Conservation (phyloP, 2,329 filamentous ascomycete species). For the Verticillium dahliae region DNA sequence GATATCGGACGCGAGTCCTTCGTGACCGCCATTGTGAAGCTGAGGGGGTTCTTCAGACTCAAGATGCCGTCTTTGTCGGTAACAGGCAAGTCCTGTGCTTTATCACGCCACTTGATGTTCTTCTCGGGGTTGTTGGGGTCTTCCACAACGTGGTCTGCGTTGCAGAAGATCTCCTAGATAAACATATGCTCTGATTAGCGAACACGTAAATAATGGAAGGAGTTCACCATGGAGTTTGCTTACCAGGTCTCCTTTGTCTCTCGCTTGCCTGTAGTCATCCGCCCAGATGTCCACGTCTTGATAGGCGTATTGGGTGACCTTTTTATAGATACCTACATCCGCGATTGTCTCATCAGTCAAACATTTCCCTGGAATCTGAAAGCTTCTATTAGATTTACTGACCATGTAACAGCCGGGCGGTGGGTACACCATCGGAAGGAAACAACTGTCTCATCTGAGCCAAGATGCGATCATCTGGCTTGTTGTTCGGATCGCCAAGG, state of each 20-base stretch:
- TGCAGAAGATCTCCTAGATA: background rate
- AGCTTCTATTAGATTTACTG: background rate
- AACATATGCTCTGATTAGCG: background rate
- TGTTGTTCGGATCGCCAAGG: background rate
- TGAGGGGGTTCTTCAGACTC: background rate
- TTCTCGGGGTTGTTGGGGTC: background rate
- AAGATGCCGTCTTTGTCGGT: background rate
- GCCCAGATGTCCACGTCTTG: background rate
- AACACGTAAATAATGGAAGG: background rate
- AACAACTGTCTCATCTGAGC: background rate
- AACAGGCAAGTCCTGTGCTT: background rate
- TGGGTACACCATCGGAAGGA: background rate
- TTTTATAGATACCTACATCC: background rate
- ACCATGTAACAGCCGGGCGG: background rate
- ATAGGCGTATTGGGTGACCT: background rate
- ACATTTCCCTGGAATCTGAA: background rate
- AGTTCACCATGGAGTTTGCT: background rate
- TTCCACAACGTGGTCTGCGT: background rate
- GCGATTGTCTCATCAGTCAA: background rate
- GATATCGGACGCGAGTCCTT: background rate
- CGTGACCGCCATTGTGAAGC: background rate
- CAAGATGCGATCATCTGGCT: background rate
- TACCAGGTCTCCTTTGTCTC: background rate
- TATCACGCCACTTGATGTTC: background rate
- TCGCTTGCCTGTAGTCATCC: background rate